These are phyloP conservation scores for Leptographium flavum DNA, from an alignment of 2,329 filamentous ascomycete species.

Conservation along the genomic window DNA sequence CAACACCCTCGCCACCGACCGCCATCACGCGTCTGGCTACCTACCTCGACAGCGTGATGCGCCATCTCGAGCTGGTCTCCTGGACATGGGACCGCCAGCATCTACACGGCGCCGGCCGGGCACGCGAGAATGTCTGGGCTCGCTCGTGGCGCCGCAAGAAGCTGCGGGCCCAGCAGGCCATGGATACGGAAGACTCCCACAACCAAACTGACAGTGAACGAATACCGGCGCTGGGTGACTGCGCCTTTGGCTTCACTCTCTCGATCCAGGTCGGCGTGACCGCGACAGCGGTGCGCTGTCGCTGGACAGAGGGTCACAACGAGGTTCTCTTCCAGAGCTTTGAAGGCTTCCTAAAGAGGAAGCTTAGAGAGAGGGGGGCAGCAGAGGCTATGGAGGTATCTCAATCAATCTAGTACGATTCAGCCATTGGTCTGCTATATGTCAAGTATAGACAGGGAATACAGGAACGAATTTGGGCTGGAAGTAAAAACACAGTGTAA, in stretches of 20 bases:
- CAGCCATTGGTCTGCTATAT: no score
- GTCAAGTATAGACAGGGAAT: no score
- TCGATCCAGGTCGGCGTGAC: slow-evolving; percentile 25
- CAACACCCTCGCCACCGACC: no score
- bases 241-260: slow-evolving; percentile 44
- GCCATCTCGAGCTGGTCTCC: slow-evolving; percentile 37
- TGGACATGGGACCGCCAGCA: slow-evolving; percentile 49
- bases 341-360: slow-evolving; percentile 59
- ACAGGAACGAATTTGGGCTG: no score
- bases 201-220: neutral
- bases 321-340: slow-evolving; percentile 73
- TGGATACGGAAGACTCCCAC: neutral
- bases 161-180: slow-evolving; percentile 17
- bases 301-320: slow-evolving; percentile 68
- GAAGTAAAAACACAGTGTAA: no score
- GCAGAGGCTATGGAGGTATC: neutral
- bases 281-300: slow-evolving; percentile 34
- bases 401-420: no score
- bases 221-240: slow-evolving; percentile 8
- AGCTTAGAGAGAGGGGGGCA: slow-evolving; percentile 16
- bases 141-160: slow-evolving; percentile 54
- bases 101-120: slow-evolving; percentile 45
- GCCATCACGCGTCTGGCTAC: slow-evolving; percentile 20
- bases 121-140: slow-evolving; percentile 64
- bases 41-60: slow-evolving; percentile 30